Evolutionary conservation across 2,329 filamentous ascomycete species (phyloP).

Genomic region (Phaeosphaeriaceae sp.): DNA sequence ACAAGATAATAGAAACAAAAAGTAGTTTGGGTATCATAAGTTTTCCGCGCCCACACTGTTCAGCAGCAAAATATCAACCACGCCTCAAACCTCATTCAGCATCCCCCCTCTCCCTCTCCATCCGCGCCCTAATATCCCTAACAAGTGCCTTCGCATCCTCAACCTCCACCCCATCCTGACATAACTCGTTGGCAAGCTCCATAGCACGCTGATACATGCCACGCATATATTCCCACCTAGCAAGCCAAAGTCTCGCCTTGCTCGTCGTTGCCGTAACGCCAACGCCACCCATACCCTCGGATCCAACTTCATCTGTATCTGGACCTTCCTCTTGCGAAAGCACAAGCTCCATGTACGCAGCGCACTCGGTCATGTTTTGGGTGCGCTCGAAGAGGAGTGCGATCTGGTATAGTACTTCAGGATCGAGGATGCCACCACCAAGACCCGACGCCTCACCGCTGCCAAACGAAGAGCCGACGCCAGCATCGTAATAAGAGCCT

Average conservation of each 20-base stretch:
- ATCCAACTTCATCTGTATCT: constrained; percentile 45
- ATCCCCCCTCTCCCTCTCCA: constrained; percentile 58
- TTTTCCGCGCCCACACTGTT: constrained; percentile 10
- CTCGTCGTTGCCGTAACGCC: constrained; percentile 92
- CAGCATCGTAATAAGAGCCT: constrained; percentile 81
- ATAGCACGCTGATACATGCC: constrained; percentile 79
- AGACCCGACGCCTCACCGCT: constrained; percentile 51
- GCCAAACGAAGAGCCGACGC: constrained; percentile 57
- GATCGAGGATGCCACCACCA: constrained; percentile 72
- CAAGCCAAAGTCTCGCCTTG: constrained; percentile 93
- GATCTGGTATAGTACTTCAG: constrained; percentile 89
- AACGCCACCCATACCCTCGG: constrained; percentile 63
- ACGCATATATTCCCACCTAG: constrained; percentile 76
- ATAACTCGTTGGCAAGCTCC: constrained; percentile 85
- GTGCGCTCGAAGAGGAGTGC: constrained; percentile 86
- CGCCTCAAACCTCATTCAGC: neutral
- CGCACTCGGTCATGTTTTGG: constrained; percentile 77
- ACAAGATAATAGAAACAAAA: neutral
- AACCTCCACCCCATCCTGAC: constrained; percentile 93
- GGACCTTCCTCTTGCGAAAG: constrained; percentile 86
- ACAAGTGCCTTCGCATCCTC: constrained; percentile 96
- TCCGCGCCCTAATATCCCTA: constrained; percentile 79
- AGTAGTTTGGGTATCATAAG: constrained; percentile 15
- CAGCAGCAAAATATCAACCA: neutral
- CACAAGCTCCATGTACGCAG: constrained; percentile 94